A percentile compares a stretch with the other conserved stretches of the same genome.
These are phyloP conservation scores for Moricandia moricandioides DNA, from an alignment of 345 rosid genomes.

Conservation along the genomic window DNA sequence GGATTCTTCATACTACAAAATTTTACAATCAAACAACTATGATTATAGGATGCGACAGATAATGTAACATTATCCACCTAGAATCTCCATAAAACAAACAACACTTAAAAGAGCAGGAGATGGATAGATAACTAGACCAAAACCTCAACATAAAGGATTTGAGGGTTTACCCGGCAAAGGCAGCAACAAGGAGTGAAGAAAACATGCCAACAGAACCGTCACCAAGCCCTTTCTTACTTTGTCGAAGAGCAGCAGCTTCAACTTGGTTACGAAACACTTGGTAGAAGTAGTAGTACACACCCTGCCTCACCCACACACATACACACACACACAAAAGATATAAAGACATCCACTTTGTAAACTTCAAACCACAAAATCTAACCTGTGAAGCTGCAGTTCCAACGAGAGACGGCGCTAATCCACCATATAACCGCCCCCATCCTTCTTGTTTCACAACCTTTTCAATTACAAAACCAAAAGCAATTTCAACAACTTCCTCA, in stretches of 20 bases:
- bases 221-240: conserved; percentile 64
- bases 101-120: not conserved
- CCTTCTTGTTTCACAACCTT: conserved; percentile 89
- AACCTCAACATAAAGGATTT: not conserved
- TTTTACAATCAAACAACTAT: too few species aligned
- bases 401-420: conserved; percentile 71
- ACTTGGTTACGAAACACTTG: conserved; percentile 96
- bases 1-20: too few species aligned
- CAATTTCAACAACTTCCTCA: too few species aligned
- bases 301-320: conserved; percentile 61
- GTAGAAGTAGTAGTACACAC: conserved; percentile 99
- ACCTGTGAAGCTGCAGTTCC: conserved; percentile 99
- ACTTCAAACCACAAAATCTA: not conserved
- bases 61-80: too few species aligned
- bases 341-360: too few species aligned
- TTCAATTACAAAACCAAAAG: not conserved
- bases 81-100: too few species aligned
- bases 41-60: too few species aligned
- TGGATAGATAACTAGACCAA: not conserved
- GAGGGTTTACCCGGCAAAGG: conserved; percentile 72
- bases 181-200: conserved; percentile 90
- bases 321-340: too few species aligned
- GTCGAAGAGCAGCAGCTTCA: conserved; percentile 61
- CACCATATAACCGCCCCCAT: conserved; percentile 90
- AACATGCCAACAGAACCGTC: conserved; percentile 97